phyloP scores from a whole-genome alignment of 495 filamentous ascomycete species.

The Aspergillus asperescens region DNA sequence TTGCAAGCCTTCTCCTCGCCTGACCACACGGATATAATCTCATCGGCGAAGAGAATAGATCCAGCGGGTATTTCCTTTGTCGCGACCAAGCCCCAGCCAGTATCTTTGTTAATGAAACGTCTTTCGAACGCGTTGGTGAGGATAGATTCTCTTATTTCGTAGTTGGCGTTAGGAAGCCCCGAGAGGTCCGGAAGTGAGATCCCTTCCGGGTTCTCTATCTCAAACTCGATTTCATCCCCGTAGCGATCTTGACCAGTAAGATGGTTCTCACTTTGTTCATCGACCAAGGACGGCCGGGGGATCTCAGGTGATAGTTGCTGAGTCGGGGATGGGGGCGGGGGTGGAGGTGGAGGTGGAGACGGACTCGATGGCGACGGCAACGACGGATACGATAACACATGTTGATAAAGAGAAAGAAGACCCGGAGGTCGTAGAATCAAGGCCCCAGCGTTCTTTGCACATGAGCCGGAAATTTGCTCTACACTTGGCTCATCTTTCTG shows the following conservation, averaged over 20 bases:
- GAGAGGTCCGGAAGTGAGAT: too few relatives aligned
- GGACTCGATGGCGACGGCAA: too few relatives aligned
- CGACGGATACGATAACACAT: too few relatives aligned
- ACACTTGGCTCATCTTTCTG: background rate
- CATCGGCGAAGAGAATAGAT: constrained; percentile 10
- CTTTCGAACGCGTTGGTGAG: background rate
- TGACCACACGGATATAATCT: background rate
- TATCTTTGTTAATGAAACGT: background rate
- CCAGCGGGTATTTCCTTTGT: constrained; percentile 8
- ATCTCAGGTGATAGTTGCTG: too few relatives aligned
- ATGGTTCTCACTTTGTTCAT: too few relatives aligned
- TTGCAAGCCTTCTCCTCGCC: background rate
- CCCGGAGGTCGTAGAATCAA: background rate
- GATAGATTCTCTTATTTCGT: background rate
- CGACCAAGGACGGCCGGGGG: too few relatives aligned
- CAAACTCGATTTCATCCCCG: too few relatives aligned
- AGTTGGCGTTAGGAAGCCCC: background rate
- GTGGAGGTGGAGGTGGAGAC: too few relatives aligned
- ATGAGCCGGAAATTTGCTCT: background rate
- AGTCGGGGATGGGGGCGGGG: too few relatives aligned
- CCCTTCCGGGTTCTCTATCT: too few relatives aligned
- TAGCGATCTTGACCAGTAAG: too few relatives aligned
- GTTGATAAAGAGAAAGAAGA: too few relatives aligned
- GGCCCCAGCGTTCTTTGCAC: background rate
- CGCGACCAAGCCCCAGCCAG: constrained; percentile 8